A percentile compares a stretch with the other conserved stretches of the same genome.
These are phyloP conservation scores for Hypoxylon lienhwacheense DNA, from an alignment of 495 filamentous ascomycete genomes.

Conservation along the genomic window DNA sequence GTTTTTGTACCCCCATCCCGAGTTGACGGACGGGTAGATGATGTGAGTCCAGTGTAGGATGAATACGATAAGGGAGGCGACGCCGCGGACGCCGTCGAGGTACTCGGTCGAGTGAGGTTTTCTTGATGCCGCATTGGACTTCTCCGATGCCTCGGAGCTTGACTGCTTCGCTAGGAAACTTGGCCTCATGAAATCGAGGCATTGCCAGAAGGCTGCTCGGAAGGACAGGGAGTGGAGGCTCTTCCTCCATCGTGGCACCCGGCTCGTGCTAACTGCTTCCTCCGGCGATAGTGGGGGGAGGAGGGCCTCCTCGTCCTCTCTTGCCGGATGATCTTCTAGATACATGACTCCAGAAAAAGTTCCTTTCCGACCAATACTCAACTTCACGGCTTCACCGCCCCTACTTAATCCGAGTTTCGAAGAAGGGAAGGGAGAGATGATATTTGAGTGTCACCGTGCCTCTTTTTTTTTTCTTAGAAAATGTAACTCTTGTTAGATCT, in stretches of 20 bases:
- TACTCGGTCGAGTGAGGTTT: conserved; percentile 47
- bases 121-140: conserved; percentile 7
- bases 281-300: conserved; percentile 22
- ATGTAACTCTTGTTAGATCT: background rate
- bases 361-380: too few relatives aligned
- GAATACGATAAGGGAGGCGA: conserved; percentile 56
- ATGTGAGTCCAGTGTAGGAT: conserved; percentile 47
- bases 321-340: conserved; percentile 6
- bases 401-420: conserved; percentile 7
- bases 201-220: conserved; percentile 17
- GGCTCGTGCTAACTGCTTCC: conserved; percentile 9
- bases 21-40: conserved; percentile 41
- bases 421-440: background rate
- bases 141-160: conserved; percentile 15
- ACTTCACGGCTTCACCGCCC: too few relatives aligned
- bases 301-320: conserved; percentile 35
- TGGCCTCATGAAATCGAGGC: conserved; percentile 26
- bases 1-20: conserved; percentile 49
- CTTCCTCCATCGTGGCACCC: conserved; percentile 4
- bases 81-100: conserved; percentile 52
- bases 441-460: conserved; percentile 17
- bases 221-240: conserved; percentile 14
- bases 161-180: conserved; percentile 28
- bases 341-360: too few relatives aligned
- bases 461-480: conserved; percentile 20